Evolutionary conservation across 2,329 filamentous ascomycete genomes (phyloP).

Genomic region (Emericellopsis atlantica): DNA sequence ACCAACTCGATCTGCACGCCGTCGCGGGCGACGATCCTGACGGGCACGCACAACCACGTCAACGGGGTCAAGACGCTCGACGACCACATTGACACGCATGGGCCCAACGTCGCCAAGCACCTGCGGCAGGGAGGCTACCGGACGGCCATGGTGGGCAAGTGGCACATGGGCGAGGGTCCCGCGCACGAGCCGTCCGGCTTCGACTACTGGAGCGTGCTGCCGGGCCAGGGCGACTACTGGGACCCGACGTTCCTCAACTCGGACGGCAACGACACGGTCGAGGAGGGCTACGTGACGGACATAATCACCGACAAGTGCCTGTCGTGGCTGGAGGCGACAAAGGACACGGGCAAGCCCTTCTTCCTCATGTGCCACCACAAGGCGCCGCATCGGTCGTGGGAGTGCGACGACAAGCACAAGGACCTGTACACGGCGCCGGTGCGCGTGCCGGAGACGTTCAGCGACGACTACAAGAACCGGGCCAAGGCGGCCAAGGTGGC

Average conservation of each 20-base stretch:
- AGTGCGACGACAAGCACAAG: constrained; percentile 34
- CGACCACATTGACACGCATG: constrained; percentile 32
- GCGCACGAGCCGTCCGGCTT: constrained; percentile 34
- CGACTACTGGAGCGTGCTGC: constrained; percentile 37
- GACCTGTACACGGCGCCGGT: constrained; percentile 31
- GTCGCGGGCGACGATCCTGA: constrained; percentile 34
- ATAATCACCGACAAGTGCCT: constrained; percentile 38
- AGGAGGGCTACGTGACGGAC: constrained; percentile 35
- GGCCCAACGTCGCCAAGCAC: constrained; percentile 39
- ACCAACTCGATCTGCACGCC: constrained; percentile 41
- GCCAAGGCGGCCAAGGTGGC: constrained; percentile 33
- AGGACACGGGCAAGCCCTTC: constrained; percentile 26
- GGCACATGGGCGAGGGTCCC: constrained; percentile 36
- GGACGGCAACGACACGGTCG: too few species aligned
- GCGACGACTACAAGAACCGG: constrained; percentile 40
- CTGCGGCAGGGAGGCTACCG: constrained; percentile 34
- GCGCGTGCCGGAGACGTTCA: constrained; percentile 35
- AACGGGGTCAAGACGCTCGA: constrained; percentile 37
- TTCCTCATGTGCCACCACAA: constrained; percentile 46
- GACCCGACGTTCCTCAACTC: constrained; percentile 35
- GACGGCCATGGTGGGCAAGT: constrained; percentile 41
- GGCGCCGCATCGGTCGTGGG: constrained; percentile 39
- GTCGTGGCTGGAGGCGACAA: constrained; percentile 23
- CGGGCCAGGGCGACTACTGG: constrained; percentile 38
- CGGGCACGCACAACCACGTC: constrained; percentile 38